phyloP scores from a whole-genome alignment of 2,329 filamentous ascomycete species.

The Coleophoma cylindrospora region DNA sequence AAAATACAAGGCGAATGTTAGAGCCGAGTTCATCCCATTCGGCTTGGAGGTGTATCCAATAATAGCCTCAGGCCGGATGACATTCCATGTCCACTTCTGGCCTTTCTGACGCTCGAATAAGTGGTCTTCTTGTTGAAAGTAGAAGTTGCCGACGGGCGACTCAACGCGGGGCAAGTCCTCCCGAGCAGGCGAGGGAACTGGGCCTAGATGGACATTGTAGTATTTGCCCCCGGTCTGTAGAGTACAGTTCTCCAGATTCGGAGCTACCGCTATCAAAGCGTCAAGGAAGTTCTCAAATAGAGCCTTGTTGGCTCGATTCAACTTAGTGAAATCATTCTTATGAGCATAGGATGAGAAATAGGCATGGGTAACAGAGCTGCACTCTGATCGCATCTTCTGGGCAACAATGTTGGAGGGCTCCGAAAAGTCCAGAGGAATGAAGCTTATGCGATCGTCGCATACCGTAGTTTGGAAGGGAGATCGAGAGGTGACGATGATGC shows the following conservation, averaged over 20 bases:
- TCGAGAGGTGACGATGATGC: constrained; percentile 26
- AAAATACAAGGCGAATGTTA: not conserved
- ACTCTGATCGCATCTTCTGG: constrained; percentile 12
- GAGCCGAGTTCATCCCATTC: not conserved
- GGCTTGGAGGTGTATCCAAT: not conserved
- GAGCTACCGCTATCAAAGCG: constrained; percentile 18
- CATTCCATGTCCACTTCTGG: not conserved
- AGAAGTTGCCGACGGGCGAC: not conserved
- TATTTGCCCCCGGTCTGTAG: constrained; percentile 29
- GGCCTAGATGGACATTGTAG: constrained; percentile 46
- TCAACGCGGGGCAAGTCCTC: not conserved
- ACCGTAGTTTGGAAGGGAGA: constrained; percentile 15
- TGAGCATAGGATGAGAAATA: constrained; percentile 30
- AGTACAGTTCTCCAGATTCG: constrained; percentile 18
- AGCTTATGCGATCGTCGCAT: constrained; percentile 25
- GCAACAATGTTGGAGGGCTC: constrained; percentile 12
- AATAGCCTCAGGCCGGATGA: not conserved
- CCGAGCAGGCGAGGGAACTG: constrained; percentile 9
- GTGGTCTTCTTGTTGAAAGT: not conserved
- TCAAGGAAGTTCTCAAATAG: constrained; percentile 29
- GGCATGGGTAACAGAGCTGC: constrained; percentile 26
- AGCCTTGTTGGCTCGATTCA: constrained; percentile 21
- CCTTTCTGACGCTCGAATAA: not conserved
- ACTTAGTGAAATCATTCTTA: constrained; percentile 21
- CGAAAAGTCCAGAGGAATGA: constrained; percentile 27